Conservation (phyloP, 331 rosid species). For the Rosa hybrid region DNA sequence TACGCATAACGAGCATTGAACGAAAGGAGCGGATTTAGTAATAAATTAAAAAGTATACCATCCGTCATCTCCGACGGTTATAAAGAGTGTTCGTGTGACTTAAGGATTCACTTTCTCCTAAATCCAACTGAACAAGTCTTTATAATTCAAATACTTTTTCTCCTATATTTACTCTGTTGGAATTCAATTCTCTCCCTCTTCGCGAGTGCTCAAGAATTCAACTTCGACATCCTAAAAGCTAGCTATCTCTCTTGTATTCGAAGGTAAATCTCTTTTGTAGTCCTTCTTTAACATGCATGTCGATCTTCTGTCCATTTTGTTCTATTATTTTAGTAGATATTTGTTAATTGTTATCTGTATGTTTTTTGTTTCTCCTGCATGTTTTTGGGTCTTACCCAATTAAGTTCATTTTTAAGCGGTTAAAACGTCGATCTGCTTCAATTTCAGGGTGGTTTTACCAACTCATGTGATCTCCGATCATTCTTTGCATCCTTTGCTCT, state of each 20-base stretch:
- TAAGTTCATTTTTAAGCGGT: background rate
- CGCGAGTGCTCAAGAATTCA: background rate
- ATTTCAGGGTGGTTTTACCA: background rate
- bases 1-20: no score
- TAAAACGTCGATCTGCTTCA: background rate
- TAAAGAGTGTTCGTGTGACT: background rate
- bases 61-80: background rate
- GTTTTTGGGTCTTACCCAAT: background rate
- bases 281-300: background rate
- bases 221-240: background rate
- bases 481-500: constrained; percentile 15
- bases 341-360: background rate
- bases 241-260: background rate
- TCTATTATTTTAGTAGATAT: background rate
- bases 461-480: background rate
- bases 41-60: background rate
- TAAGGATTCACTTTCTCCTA: background rate
- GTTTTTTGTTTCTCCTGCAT: background rate
- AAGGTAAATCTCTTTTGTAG: constrained; percentile 9
- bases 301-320: background rate
- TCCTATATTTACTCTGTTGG: background rate
- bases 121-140: background rate
- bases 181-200: background rate
- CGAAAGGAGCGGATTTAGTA: background rate
- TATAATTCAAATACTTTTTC: background rate